phyloP scores from a whole-genome alignment of 306 rosid genomes.

The Ochetophila trinervis region DNA sequence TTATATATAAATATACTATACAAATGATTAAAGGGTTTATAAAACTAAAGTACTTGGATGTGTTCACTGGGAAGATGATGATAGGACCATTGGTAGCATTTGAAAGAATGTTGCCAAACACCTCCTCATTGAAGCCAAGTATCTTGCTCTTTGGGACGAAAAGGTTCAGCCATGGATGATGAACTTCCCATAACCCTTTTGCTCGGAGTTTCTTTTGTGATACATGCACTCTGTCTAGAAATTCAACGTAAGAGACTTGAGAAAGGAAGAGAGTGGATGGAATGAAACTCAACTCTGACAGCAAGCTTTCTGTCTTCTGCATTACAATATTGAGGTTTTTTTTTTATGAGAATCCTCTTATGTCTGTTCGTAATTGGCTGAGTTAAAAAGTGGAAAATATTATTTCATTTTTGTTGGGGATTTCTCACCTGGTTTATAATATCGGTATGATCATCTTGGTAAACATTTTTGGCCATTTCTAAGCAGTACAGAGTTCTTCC shows the following conservation, averaged over 20 bases:
- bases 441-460: slow-evolving; percentile 48
- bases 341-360: neutral
- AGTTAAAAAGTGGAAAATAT: neutral
- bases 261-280: slow-evolving; percentile 67
- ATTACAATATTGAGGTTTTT: slow-evolving; percentile 14
- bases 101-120: slow-evolving; percentile 70
- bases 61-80: slow-evolving; percentile 87
- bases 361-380: neutral
- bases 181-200: slow-evolving; percentile 84
- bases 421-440: slow-evolving; percentile 52
- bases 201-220: slow-evolving; percentile 63
- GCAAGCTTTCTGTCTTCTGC: slow-evolving; percentile 65
- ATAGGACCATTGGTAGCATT: slow-evolving; percentile 79
- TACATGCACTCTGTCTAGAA: slow-evolving; percentile 81
- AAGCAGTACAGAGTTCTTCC: slow-evolving; percentile 76
- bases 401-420: neutral
- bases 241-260: slow-evolving; percentile 77
- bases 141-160: slow-evolving; percentile 68
- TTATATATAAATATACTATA: neutral
- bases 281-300: slow-evolving; percentile 59
- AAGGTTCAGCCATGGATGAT: slow-evolving; percentile 95
- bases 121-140: slow-evolving; percentile 52
- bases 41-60: slow-evolving; percentile 54
- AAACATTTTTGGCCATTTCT: slow-evolving; percentile 83
- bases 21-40: slow-evolving; percentile 1